These are phyloP conservation scores for Trichosporon coremiiforme DNA, from an alignment of 1,284 basidiomycete species.

Conservation along the genomic window DNA sequence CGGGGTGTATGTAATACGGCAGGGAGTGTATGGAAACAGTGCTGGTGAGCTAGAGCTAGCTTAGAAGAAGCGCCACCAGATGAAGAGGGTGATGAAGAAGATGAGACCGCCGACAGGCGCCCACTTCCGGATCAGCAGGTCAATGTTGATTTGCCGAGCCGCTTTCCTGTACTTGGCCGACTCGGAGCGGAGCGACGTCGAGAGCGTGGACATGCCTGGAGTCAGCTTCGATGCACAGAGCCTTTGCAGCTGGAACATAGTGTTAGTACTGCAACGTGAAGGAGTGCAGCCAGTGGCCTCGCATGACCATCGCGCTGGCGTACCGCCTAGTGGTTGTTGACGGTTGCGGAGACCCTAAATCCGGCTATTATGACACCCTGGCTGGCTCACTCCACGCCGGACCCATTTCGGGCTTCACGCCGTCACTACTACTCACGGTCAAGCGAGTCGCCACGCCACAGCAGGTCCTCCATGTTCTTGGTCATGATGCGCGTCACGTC, in stretches of 20 bases:
- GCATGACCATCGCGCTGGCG: background rate
- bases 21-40: background rate
- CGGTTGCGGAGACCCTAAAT: background rate
- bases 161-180: slow-evolving; percentile 97
- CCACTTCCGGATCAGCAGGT: slow-evolving; percentile 93
- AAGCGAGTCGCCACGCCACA: slow-evolving; percentile 64
- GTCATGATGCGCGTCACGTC: slow-evolving; percentile 99
- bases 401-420: background rate
- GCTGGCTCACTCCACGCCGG: background rate
- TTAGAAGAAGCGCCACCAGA: slow-evolving; percentile 83
- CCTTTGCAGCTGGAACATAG: no score
- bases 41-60: background rate
- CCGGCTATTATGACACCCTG: slow-evolving; percentile 7
- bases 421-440: slow-evolving; percentile 30
- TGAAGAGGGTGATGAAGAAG: slow-evolving; percentile 77
- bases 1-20: background rate
- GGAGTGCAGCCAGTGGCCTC: background rate
- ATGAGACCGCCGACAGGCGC: slow-evolving; percentile 82
- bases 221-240: no score
- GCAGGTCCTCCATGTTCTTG: slow-evolving; percentile 99
- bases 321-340: background rate
- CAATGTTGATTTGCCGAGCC: slow-evolving; percentile 89
- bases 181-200: slow-evolving; percentile 92
- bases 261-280: background rate
- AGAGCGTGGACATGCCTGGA: slow-evolving; percentile 92